Evolutionary conservation across 1,284 basidiomycete genomes (phyloP), one percentile per base, ranked within the genome.

Genomic region (Megacollybia platyphylla): DNA sequence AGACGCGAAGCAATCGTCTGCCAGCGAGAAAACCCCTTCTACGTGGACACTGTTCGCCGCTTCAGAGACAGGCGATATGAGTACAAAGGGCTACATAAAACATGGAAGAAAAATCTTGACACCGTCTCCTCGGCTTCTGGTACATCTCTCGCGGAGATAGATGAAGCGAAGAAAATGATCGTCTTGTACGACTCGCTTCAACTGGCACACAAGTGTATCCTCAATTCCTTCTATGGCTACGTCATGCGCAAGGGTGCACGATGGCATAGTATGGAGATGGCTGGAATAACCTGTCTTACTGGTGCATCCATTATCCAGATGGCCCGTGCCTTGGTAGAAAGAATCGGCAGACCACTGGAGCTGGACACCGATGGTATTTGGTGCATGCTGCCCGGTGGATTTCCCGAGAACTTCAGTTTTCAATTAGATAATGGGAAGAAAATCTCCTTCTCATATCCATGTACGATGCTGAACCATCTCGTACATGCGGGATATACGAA

Each of bases 241-340:
- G 96, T 99, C 60, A 99, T 98, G 96, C 83, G 94, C 31, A 99
- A 99, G 60, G 96, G 96, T 45, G 96, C 96, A 11, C 75, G 96
- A 17, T 99, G 96, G 96, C 94, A 98, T 63, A 97, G 93, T 31
- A 98, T 99, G 96, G 96, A 99, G 67, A 99, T 99, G 96, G 96
- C 96, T 0, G 96, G 96, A 15, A 97, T 99, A 54, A 99, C 96
- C 7, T 99, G 96, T 65, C 68, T 98, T 39, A 98, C 96, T 0
- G 96, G 96, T n/a, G 93, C 96, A 5, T 90, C 80, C 3, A 98
- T 99, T 65, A 99, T 99, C 53, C 96, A 99, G 61, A 94, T 98
- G 91, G 96, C 96, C n/a, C 80, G 96, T 31, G 87, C 94, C 49
- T 71, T 96, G 10, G 96, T 99, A 20, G 96, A 98, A 54, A 89